Conservation (phyloP, 768 basidiomycete genomes). For the Terana coerulea region DNA sequence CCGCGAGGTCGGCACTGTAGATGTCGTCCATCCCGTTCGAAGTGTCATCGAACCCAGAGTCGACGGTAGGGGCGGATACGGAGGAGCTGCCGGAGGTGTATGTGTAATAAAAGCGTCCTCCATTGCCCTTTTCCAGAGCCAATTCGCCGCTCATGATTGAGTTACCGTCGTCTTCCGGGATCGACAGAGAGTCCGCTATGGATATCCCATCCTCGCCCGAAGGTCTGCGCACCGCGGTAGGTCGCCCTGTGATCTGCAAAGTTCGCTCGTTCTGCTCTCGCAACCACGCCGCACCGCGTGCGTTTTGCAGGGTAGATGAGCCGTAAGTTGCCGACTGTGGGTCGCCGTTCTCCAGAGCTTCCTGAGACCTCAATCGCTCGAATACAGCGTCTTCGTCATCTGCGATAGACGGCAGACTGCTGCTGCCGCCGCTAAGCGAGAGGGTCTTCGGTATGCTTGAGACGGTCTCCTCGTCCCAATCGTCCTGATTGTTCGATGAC, state of each 20-base stretch:
- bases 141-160: conserved; percentile 56
- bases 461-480: conserved; percentile 20
- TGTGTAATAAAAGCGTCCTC: conserved; percentile 75
- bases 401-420: conserved; percentile 2
- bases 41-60: conserved; percentile 52
- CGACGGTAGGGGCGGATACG: conserved; percentile 44
- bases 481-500: conserved; percentile 5
- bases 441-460: conserved; percentile 18
- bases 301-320: conserved; percentile 44
- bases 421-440: conserved; percentile 4
- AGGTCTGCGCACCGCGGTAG: conserved; percentile 52
- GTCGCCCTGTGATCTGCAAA: conserved; percentile 52
- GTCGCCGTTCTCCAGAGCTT: conserved; percentile 24
- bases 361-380: conserved; percentile 51
- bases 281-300: conserved; percentile 78
- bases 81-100: conserved; percentile 51
- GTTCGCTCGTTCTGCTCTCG: conserved; percentile 74
- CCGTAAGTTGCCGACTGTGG: conserved; percentile 35
- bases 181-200: conserved; percentile 26
- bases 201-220: conserved; percentile 53
- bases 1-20: conserved; percentile 24
- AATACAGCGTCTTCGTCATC: conserved; percentile 28
- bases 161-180: conserved; percentile 25
- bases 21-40: conserved; percentile 23
- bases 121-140: conserved; percentile 59